Conservation (phyloP, 768 basidiomycete genomes). For the Lactarius deliciosus region DNA sequence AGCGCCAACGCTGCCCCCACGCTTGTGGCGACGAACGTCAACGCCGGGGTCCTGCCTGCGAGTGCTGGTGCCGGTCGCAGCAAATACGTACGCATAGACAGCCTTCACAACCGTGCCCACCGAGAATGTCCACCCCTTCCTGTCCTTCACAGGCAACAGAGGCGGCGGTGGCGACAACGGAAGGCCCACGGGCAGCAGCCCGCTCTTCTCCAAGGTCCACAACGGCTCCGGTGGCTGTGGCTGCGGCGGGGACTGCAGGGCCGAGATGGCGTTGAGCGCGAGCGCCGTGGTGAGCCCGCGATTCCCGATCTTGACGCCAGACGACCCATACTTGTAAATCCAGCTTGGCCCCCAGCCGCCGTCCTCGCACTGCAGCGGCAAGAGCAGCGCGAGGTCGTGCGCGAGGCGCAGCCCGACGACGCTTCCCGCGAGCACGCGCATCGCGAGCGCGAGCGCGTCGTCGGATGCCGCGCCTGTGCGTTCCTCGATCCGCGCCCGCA, state of each 20-base stretch:
- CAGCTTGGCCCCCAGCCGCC: conserved; percentile 57
- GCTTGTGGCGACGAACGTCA: not conserved
- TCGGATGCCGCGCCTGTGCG: conserved; percentile 46
- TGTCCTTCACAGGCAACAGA: not conserved
- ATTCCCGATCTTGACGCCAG: conserved; percentile 51
- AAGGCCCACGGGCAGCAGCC: not conserved
- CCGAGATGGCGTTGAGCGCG: conserved; percentile 50
- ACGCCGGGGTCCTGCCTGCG: not conserved
- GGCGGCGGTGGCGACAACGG: not conserved
- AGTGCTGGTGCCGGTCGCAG: not conserved
- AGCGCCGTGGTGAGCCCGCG: conserved; percentile 55
- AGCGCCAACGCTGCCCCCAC: not conserved
- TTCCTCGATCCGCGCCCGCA: conserved; percentile 49
- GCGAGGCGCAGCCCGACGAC: conserved; percentile 44
- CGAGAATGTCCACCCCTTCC: not conserved
- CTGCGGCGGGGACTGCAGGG: conserved; percentile 25
- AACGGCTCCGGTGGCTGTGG: not conserved
- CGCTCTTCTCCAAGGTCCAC: too few relatives aligned
- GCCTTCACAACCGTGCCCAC: conserved; percentile 3
- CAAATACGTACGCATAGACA: conserved; percentile 16
- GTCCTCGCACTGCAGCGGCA: conserved; percentile 51
- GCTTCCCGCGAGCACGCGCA: conserved; percentile 51
- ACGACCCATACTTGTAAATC: conserved; percentile 55
- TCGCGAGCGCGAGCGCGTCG: conserved; percentile 55
- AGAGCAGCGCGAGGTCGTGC: conserved; percentile 46